Base-by-base conservation (phyloP, 2,329 filamentous ascomycete species). In the Botrytis aclada region DNA sequence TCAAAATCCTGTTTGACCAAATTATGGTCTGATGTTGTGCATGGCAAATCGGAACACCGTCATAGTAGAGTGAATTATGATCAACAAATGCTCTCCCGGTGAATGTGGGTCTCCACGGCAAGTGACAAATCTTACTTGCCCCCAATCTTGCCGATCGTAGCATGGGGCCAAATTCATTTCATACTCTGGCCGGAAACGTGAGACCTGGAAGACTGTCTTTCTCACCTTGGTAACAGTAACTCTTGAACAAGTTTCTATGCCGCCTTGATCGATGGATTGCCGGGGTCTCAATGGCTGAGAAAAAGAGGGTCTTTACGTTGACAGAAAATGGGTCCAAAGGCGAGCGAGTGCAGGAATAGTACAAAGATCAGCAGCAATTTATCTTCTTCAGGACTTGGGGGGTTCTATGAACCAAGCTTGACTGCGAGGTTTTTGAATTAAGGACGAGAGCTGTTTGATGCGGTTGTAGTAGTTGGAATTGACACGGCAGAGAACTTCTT, bases 1-100 rank as follows among this genome's bases (percentile, higher is more conserved):
- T 25, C 18, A 41, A 41, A 69, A 56, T 58, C 47, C 37, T 25
- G 37, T 10, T 43, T 18, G 45, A 66, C 16, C 45, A n/a, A 14
- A 47, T 29, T 54, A 41, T 54, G 34, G 34, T 67, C 45, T 39
- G 64, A 60, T 41, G 47, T 58, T 72, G 61, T 32, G 18, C 61
- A 60, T 69, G n/a, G 29, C 14, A 14, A 43, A 25, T 29, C 32
- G n/a, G n/a, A 29, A 45, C n/a, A 43, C 12, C 43, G 20, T 60
- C 39, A 67, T 39, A 39, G 34, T 20, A 32, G n/a, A 60, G 6
- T 32, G 25, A 43, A 70, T 43, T 34, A 61, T 37, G 32, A 61
- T 70, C 67, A 69, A 37, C 65, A 37, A 67, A 37, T 67, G 25
- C 65, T 41, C 65, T 54, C 65, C 45, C 32, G 16, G 12, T n/a